These are phyloP conservation scores for Lodderomyces margitis DNA, from an alignment of 1,139 yeast genomes.

Conservation along the genomic window DNA sequence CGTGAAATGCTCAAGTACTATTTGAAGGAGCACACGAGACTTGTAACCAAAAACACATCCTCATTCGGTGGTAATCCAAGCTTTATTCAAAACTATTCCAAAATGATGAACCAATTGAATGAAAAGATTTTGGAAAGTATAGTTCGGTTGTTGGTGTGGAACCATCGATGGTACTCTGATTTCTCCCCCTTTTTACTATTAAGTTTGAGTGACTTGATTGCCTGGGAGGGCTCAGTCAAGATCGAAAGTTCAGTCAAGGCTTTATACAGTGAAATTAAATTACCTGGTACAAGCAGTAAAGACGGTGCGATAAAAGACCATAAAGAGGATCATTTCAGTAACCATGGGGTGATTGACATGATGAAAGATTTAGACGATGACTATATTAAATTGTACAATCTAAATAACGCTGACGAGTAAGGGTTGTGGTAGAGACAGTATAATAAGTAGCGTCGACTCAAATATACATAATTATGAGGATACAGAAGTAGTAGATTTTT, in stretches of 20 bases:
- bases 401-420: conserved; percentile 42
- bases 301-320: conserved; percentile 21
- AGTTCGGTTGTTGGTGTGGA: conserved; percentile 85
- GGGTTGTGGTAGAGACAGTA: background rate
- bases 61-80: conserved; percentile 16
- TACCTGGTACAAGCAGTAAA: conserved; percentile 12
- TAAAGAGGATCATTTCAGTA: conserved; percentile 26
- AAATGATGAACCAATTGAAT: conserved; percentile 49
- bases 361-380: conserved; percentile 50
- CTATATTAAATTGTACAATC: conserved; percentile 48
- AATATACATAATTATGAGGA: background rate
- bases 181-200: conserved; percentile 68
- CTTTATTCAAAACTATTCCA: conserved; percentile 32
- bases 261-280: conserved; percentile 49
- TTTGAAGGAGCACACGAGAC: conserved; percentile 43
- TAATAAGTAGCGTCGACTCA: background rate
- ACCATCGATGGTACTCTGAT: conserved; percentile 95
- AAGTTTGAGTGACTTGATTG: conserved; percentile 59
- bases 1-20: conserved; percentile 72
- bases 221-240: conserved; percentile 76
- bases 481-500: too few species aligned
- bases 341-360: conserved; percentile 59
- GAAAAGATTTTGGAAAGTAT: conserved; percentile 66
- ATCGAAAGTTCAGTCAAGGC: conserved; percentile 77
- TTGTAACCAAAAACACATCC: conserved; percentile 26